phyloP scores from a whole-genome alignment of 176 grass and related monocot species.

The maize (Zea mays) region DNA sequence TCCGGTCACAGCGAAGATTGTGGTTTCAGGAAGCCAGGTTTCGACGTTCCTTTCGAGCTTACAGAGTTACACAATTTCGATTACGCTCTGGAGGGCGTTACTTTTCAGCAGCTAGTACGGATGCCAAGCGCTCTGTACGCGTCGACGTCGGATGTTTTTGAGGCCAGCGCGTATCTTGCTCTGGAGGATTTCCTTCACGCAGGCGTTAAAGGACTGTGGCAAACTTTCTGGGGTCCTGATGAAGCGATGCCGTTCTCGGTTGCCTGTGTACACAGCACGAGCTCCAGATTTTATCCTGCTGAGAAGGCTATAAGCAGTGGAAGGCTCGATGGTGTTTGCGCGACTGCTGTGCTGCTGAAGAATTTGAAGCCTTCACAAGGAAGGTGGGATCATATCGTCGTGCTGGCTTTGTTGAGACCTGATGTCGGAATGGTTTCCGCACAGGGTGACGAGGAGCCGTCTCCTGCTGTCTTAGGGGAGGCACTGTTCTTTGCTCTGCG shows the following conservation, averaged over 20 bases:
- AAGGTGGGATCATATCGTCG: slow-evolving; percentile 91
- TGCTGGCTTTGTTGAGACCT: slow-evolving; percentile 73
- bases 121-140: slow-evolving; percentile 87
- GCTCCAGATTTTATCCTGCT: slow-evolving; percentile 84
- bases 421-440: slow-evolving; percentile 61
- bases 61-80: slow-evolving; percentile 82
- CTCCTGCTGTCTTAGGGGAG: slow-evolving; percentile 67
- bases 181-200: slow-evolving; percentile 96
- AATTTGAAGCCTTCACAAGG: slow-evolving; percentile 60
- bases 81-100: slow-evolving; percentile 80
- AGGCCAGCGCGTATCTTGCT: slow-evolving; percentile 84
- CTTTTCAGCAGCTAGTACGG: slow-evolving; percentile 86
- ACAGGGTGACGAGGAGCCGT: slow-evolving; percentile 56
- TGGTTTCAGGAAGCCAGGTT: slow-evolving; percentile 52
- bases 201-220: slow-evolving; percentile 78
- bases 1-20: slow-evolving; percentile 56
- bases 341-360: slow-evolving; percentile 74
- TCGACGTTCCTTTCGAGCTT: slow-evolving; percentile 75
- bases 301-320: slow-evolving; percentile 84
- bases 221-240: slow-evolving; percentile 90
- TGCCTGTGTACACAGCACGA: slow-evolving; percentile 93
- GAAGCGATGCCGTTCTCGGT: slow-evolving; percentile 78
- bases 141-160: slow-evolving; percentile 73
- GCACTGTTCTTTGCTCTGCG: slow-evolving; percentile 89
- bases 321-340: slow-evolving; percentile 87